A percentile compares a stretch with the other conserved stretches of the same genome.
Conservation (phyloP, 805 yeast genomes). For the Metschnikowia peoriensis region DNA sequence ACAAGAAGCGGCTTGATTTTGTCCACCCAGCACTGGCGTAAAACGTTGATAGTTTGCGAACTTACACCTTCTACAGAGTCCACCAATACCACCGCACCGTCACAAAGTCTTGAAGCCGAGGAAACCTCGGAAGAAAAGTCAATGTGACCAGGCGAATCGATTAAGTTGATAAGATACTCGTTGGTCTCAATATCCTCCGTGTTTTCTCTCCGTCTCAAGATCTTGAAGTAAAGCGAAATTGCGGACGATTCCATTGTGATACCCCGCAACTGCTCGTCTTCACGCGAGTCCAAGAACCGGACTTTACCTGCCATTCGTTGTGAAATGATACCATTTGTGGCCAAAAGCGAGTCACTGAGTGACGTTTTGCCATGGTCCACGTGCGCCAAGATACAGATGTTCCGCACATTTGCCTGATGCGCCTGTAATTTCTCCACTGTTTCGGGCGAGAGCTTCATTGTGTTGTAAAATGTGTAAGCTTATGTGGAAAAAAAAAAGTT, state of each 20-base stretch:
- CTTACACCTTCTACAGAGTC: constrained; percentile 99
- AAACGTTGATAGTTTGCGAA: constrained; percentile 92
- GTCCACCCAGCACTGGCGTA: constrained; percentile 95
- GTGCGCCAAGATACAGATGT: constrained; percentile 94
- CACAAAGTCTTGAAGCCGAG: constrained; percentile 93
- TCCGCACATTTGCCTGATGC: constrained; percentile 69
- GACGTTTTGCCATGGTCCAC: constrained; percentile 99
- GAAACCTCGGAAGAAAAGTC: constrained; percentile 96
- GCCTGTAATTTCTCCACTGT: constrained; percentile 66
- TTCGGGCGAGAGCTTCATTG: constrained; percentile 59
- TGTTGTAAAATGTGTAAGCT: neutral
- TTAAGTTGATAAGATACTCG: constrained; percentile 84
- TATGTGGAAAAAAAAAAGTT: neutral
- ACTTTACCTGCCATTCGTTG: constrained; percentile 94
- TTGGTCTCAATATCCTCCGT: constrained; percentile 43
- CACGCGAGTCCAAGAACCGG: constrained; percentile 86
- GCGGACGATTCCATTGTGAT: constrained; percentile 98
- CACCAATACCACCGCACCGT: constrained; percentile 92
- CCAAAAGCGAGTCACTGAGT: constrained; percentile 83
- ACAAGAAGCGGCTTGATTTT: constrained; percentile 84
- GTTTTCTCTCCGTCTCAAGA: constrained; percentile 43
- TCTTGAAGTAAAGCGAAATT: constrained; percentile 84
- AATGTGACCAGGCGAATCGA: constrained; percentile 99
- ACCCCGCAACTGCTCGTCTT: constrained; percentile 94
- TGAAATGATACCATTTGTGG: constrained; percentile 95